Percentiles rank a stretch among this genome's conserved stretches.
Evolutionary conservation across 768 basidiomycete genomes (phyloP).

Genomic region (Multifurca ochricompacta): DNA sequence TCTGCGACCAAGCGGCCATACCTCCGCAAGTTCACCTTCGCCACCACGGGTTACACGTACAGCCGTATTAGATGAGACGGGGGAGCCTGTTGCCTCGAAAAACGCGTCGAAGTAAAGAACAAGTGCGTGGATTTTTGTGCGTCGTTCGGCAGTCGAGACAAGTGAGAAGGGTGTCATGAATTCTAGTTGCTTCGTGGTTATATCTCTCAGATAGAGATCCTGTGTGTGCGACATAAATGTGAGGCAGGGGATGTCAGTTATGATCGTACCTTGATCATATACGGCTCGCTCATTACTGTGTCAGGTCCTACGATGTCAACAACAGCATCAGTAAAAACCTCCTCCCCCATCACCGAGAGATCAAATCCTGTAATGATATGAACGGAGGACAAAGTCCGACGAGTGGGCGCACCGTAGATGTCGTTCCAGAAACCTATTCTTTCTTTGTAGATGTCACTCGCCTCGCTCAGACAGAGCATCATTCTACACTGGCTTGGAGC

Average conservation of each 20-base stretch:
- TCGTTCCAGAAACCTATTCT: conserved; percentile 84
- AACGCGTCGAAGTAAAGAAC: conserved; percentile 94
- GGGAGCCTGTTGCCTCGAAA: conserved; percentile 58
- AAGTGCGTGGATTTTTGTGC: conserved; percentile 67
- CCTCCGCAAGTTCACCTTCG: conserved; percentile 56
- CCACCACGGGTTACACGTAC: conserved; percentile 55
- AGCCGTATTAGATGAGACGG: conserved; percentile 42
- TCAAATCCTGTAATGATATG: conserved; percentile 62
- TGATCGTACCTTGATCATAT: conserved; percentile 53
- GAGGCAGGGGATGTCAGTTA: neutral
- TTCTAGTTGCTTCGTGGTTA: conserved; percentile 64
- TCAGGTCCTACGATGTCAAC: conserved; percentile 70
- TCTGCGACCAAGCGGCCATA: conserved; percentile 73
- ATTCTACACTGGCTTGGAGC: conserved; percentile 87
- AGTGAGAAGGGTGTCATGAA: conserved; percentile 75
- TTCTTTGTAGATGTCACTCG: conserved; percentile 67
- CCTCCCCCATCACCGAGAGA: conserved; percentile 70
- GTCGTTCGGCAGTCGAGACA: conserved; percentile 49
- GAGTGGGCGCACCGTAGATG: conserved; percentile 67
- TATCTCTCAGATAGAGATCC: conserved; percentile 67
- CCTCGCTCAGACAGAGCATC: conserved; percentile 78
- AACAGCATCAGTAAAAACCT: conserved; percentile 73
- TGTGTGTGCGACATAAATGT: conserved; percentile 25
- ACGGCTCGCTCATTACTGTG: conserved; percentile 56
- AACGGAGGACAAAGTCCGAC: neutral